Conservation (phyloP, 164 flowering plant genomes). For the Vitis cinerea region DNA sequence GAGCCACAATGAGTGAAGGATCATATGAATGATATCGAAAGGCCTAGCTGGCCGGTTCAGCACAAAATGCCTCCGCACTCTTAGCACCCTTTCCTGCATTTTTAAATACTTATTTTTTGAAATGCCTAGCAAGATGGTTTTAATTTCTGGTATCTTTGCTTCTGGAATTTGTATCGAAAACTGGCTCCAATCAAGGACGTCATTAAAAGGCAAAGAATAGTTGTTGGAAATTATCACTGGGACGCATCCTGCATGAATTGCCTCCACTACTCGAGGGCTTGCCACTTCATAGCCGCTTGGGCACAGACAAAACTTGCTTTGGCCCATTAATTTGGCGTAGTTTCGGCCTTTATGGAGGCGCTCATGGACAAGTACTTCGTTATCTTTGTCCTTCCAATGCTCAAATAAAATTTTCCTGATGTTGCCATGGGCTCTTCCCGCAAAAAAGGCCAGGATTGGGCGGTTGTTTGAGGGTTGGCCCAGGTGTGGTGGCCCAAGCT, state of each 20-base stretch:
- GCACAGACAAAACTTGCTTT: slow-evolving; percentile 13
- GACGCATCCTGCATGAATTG: slow-evolving; percentile 1
- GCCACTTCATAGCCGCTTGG: slow-evolving; percentile 12
- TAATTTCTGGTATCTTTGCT: slow-evolving; percentile 3
- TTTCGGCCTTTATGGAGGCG: neutral
- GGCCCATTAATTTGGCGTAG: slow-evolving; percentile 7
- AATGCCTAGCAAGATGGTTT: neutral
- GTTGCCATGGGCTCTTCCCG: slow-evolving; percentile 13
- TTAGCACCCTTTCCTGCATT: slow-evolving; percentile 6
- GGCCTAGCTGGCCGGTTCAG: slow-evolving; percentile 11
- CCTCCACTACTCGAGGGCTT: slow-evolving; percentile 6
- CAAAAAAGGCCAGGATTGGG: slow-evolving; percentile 12
- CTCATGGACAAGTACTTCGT: neutral
- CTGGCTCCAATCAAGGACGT: slow-evolving; percentile 3
- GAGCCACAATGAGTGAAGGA: slow-evolving; percentile 15
- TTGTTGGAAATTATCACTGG: slow-evolving; percentile 1
- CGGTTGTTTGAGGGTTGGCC: slow-evolving; percentile 3
- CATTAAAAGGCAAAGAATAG: slow-evolving; percentile 6
- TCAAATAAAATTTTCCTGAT: neutral
- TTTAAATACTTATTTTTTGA: neutral
- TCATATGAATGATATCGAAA: slow-evolving; percentile 14
- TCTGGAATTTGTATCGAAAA: slow-evolving; percentile 8
- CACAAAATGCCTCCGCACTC: slow-evolving; percentile 13
- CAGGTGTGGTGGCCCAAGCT: neutral
- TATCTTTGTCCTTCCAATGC: slow-evolving; percentile 10